Evolutionary conservation across 441 rosid species (phyloP).

Genomic region (Lepidium campestre): DNA sequence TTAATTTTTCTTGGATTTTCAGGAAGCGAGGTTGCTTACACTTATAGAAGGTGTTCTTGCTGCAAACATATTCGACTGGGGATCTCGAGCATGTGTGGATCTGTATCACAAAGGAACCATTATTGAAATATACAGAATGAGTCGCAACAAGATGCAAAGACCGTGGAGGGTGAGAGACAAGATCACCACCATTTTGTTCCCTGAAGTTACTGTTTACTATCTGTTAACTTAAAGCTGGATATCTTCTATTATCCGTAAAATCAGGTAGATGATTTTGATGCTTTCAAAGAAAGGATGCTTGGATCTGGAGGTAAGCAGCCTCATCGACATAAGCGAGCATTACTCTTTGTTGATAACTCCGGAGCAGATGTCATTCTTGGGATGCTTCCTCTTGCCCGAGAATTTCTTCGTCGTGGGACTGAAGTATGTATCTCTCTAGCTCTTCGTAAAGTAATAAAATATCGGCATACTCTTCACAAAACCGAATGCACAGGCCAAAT

Average conservation of each 20-base stretch:
- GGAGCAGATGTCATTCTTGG: slow-evolving; percentile 96
- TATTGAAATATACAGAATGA: slow-evolving; percentile 97
- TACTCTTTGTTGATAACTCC: slow-evolving; percentile 96
- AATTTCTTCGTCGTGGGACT: slow-evolving; percentile 90
- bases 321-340: slow-evolving; percentile 77
- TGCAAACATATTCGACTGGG: slow-evolving; percentile 99
- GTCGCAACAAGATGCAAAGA: slow-evolving; percentile 97
- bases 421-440: slow-evolving; percentile 49
- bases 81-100: slow-evolving; percentile 98
- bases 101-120: slow-evolving; percentile 97
- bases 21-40: slow-evolving; percentile 87
- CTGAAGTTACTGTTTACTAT: slow-evolving; percentile 1
- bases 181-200: background rate
- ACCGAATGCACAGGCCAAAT: background rate
- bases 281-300: slow-evolving; percentile 82
- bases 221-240: slow-evolving; percentile 3
- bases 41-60: slow-evolving; percentile 96
- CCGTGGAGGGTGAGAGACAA: slow-evolving; percentile 81
- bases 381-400: slow-evolving; percentile 98
- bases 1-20: slow-evolving; percentile 17
- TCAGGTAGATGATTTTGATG: slow-evolving; percentile 95
- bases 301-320: slow-evolving; percentile 63
- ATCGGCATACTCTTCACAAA: background rate
- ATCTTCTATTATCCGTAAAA: background rate
- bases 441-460: background rate